These are phyloP conservation scores for Prototheca cutis DNA, from an alignment of 163 green algal species.

Conservation along the genomic window DNA sequence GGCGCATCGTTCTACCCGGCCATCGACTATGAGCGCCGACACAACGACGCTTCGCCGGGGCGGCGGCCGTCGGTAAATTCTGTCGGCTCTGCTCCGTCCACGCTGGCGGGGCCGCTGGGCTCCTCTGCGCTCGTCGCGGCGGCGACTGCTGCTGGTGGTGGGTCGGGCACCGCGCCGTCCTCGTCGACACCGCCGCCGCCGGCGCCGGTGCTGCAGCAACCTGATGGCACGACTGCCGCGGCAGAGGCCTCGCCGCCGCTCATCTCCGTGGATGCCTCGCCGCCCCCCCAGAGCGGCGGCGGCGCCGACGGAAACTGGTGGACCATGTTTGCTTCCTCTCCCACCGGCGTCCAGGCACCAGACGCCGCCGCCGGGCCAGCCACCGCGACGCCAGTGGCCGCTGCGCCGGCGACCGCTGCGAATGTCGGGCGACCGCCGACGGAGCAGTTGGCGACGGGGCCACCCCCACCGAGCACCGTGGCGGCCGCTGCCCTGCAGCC, in stretches of 20 bases:
- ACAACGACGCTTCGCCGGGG: not conserved
- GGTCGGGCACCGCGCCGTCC: too few relatives aligned
- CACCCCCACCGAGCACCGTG: conserved; percentile 1
- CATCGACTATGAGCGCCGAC: conserved; percentile 1
- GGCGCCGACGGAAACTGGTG: not conserved
- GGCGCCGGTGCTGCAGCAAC: not conserved
- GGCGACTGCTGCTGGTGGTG: too few relatives aligned
- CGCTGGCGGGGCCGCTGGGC: not conserved
- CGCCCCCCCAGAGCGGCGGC: not conserved
- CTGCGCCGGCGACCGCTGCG: conserved; percentile 15
- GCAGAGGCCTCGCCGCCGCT: not conserved
- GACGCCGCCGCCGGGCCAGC: not conserved
- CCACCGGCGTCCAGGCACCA: not conserved
- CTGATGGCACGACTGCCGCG: too few relatives aligned
- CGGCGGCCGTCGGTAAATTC: too few relatives aligned
- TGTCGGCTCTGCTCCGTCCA: not conserved
- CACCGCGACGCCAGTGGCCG: not conserved
- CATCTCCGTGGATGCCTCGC: not conserved
- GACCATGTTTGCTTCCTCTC: not conserved
- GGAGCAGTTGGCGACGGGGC: too few relatives aligned
- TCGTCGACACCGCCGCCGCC: not conserved
- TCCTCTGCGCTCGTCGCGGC: not conserved
- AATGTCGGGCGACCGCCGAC: too few relatives aligned
- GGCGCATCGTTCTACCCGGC: not conserved
- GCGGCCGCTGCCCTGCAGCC: conserved; percentile 4